phyloP scores from a whole-genome alignment of 441 rosid genomes.

The Hura crepitans region DNA sequence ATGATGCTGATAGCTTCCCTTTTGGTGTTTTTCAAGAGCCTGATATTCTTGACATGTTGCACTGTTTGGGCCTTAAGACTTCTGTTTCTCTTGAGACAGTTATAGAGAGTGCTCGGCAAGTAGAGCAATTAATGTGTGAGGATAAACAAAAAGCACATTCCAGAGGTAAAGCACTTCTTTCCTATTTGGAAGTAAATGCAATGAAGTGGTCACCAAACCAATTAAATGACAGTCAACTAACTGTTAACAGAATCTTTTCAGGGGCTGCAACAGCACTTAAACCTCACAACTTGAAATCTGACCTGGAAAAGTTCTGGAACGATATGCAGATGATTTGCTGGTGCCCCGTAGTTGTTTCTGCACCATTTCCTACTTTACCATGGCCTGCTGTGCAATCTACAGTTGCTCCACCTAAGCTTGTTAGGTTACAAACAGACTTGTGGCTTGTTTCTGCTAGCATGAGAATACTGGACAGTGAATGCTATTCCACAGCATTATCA shows the following conservation, averaged over 20 bases:
- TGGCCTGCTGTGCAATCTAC: conserved; percentile 87
- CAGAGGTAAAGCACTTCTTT: conserved; percentile 80
- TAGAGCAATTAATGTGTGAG: conserved; percentile 63
- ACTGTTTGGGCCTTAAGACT: conserved; percentile 84
- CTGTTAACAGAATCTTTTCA: conserved; percentile 70
- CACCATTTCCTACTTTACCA: conserved; percentile 82
- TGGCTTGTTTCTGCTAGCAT: conserved; percentile 99
- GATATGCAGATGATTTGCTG: conserved; percentile 87
- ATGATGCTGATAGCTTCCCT: conserved; percentile 83
- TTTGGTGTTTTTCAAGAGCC: conserved; percentile 61
- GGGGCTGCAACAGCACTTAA: conserved; percentile 88
- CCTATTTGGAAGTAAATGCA: conserved; percentile 89
- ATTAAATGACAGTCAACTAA: conserved; percentile 59
- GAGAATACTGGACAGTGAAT: conserved; percentile 94
- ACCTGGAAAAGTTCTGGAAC: conserved; percentile 84
- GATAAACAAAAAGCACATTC: conserved; percentile 74
- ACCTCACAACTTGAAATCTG: conserved; percentile 70
- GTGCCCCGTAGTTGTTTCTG: conserved; percentile 92
- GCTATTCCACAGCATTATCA: conserved; percentile 92
- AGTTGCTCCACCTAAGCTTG: conserved; percentile 98
- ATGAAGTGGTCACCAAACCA: conserved; percentile 82
- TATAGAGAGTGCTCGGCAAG: conserved; percentile 78
- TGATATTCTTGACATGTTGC: conserved; percentile 77
- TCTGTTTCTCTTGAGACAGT: conserved; percentile 80
- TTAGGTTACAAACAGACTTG: conserved; percentile 70